phyloP scores from a whole-genome alignment of 768 basidiomycete genomes.

The Peribolospora baueri region DNA sequence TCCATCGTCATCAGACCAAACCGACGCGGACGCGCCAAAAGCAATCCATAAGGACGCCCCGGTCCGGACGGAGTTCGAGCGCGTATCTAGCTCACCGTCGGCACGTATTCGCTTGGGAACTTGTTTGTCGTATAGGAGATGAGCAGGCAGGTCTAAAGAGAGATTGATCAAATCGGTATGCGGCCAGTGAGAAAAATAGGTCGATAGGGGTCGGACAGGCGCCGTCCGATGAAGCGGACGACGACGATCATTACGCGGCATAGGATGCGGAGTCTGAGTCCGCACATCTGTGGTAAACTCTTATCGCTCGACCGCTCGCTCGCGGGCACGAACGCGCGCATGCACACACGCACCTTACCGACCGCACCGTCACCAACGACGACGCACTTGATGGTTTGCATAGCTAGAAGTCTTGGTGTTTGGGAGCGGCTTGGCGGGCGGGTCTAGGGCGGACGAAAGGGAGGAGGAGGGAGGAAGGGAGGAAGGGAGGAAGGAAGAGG shows the following conservation, averaged over 20 bases:
- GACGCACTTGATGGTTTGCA: constrained; percentile 97
- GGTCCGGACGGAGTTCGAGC: not conserved
- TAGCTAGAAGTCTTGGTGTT: constrained; percentile 15
- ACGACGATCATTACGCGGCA: not conserved
- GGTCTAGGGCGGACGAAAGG: too few species aligned
- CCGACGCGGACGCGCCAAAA: constrained; percentile 18
- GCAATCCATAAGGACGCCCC: constrained; percentile 12
- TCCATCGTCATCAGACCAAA: constrained; percentile 10
- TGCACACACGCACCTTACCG: constrained; percentile 48
- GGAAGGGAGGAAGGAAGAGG: too few species aligned
- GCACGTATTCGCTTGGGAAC: constrained; percentile 96
- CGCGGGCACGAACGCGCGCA: too few species aligned
- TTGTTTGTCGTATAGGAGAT: constrained; percentile 97
- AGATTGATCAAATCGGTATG: not conserved
- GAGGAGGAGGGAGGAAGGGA: too few species aligned
- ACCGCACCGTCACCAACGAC: constrained; percentile 92
- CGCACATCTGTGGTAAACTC: not conserved
- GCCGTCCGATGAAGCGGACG: not conserved
- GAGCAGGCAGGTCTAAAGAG: constrained; percentile 59
- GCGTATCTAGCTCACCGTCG: constrained; percentile 42
- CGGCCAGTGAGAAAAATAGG: not conserved
- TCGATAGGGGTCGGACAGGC: not conserved
- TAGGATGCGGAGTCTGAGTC: not conserved
- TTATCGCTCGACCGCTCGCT: too few species aligned
- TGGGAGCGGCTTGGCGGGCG: too few species aligned